Evolutionary conservation across 306 rosid species (phyloP).

Genomic region (barrel medic (Medicago truncatula)): MtrunA17r5.0-ANR NC_053046.1:42639001-42639500

Average conservation of each 20-base stretch:
- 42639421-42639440: slow-evolving; percentile 74
- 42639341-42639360: background rate
- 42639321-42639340: background rate
- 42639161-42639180: slow-evolving; percentile 42
- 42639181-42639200: slow-evolving; percentile 74
- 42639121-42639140: slow-evolving; percentile 45
- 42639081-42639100: slow-evolving; percentile 46
- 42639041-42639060: slow-evolving; percentile 95
- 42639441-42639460: slow-evolving; percentile 67
- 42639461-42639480: slow-evolving; percentile 55
- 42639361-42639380: slow-evolving; percentile 56
- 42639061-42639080: slow-evolving; percentile 65
- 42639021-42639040: slow-evolving; percentile 77
- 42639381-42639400: slow-evolving; percentile 79
- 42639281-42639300: slow-evolving; percentile 88
- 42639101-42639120: slow-evolving; percentile 46
- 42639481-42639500: slow-evolving; percentile 3
- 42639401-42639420: slow-evolving; percentile 94
- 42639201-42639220: slow-evolving; percentile 84
- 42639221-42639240: slow-evolving; percentile 77
- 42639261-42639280: slow-evolving; percentile 74
- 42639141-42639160: slow-evolving; percentile 39
- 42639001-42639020: slow-evolving; percentile 77
- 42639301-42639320: slow-evolving; percentile 1
- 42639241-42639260: slow-evolving; percentile 64